Evolutionary conservation across 441 rosid species (phyloP).

Genomic region (Populus hybrid): DNA sequence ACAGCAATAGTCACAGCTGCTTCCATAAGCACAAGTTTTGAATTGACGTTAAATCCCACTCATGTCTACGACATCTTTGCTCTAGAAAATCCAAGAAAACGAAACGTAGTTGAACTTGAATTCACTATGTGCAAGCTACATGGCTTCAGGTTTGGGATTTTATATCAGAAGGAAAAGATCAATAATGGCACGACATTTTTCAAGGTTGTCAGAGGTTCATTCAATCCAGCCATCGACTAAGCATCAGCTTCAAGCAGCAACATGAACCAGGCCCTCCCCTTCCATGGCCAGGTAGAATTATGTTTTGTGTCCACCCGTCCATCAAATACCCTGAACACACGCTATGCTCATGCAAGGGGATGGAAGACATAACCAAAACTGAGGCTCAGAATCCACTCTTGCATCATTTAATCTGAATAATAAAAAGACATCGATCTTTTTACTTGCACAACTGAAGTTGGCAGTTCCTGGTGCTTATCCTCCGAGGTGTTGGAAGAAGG

Average conservation of each 20-base stretch:
- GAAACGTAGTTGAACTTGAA: neutral
- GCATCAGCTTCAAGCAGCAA: neutral
- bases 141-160: neutral
- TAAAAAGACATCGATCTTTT: neutral
- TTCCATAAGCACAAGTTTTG: neutral
- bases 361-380: neutral
- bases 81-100: neutral
- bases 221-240: neutral
- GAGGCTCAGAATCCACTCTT: neutral
- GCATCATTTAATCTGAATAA: neutral
- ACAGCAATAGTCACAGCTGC: neutral
- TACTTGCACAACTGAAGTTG: neutral
- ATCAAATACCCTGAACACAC: neutral
- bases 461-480: neutral
- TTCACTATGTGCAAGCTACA: neutral
- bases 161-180: neutral
- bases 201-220: neutral
- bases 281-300: neutral
- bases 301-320: neutral
- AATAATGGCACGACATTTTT: neutral
- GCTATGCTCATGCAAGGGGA: neutral
- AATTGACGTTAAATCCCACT: neutral
- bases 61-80: neutral
- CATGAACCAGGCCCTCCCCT: neutral
- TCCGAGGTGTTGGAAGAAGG: neutral